A percentile compares a stretch with the other conserved stretches of the same genome.
These are phyloP conservation scores for Erodium texanum DNA, from an alignment of 441 rosid genomes.

Conservation along the genomic window DNA sequence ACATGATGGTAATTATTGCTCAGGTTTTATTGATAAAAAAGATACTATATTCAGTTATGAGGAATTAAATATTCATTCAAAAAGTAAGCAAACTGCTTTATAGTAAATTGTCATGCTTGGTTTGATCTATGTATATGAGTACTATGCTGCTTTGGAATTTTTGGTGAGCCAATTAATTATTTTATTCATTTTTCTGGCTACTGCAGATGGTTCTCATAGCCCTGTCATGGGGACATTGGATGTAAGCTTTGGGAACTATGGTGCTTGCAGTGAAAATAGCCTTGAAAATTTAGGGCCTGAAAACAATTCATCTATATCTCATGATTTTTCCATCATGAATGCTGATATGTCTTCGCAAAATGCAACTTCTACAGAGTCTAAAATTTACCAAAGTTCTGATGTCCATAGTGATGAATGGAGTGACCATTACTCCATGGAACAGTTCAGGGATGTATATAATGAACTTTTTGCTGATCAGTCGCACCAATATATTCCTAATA, in stretches of 20 bases:
- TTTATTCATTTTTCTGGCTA: slow-evolving; percentile 17
- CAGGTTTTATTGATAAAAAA: slow-evolving; percentile 27
- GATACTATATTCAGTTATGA: slow-evolving; percentile 23
- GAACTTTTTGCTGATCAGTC: slow-evolving; percentile 25
- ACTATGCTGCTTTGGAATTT: neutral
- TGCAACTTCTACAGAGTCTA: slow-evolving; percentile 31
- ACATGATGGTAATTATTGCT: slow-evolving; percentile 25
- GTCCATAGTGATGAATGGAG: slow-evolving; percentile 28
- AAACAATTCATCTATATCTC: slow-evolving; percentile 16
- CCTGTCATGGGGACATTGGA: slow-evolving; percentile 22
- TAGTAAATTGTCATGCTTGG: slow-evolving; percentile 11
- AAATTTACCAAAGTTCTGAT: slow-evolving; percentile 32
- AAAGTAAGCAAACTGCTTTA: slow-evolving; percentile 23
- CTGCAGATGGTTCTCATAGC: slow-evolving; percentile 35
- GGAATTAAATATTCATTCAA: slow-evolving; percentile 22
- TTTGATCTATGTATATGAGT: slow-evolving; percentile 8
- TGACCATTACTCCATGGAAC: slow-evolving; percentile 25
- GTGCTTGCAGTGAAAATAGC: slow-evolving; percentile 19
- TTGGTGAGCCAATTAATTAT: slow-evolving; percentile 18
- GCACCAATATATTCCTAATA: slow-evolving; percentile 11
- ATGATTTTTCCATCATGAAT: slow-evolving; percentile 18
- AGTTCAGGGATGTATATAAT: slow-evolving; percentile 26
- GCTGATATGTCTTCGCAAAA: slow-evolving; percentile 24
- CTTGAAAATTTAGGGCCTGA: slow-evolving; percentile 24
- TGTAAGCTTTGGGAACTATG: slow-evolving; percentile 15